A percentile compares a stretch with the other conserved stretches of the same genome.
These are phyloP conservation scores for Ceratocystiopsis sp. DNA, from an alignment of 2,329 filamentous ascomycete species.

Conservation along the genomic window DNA sequence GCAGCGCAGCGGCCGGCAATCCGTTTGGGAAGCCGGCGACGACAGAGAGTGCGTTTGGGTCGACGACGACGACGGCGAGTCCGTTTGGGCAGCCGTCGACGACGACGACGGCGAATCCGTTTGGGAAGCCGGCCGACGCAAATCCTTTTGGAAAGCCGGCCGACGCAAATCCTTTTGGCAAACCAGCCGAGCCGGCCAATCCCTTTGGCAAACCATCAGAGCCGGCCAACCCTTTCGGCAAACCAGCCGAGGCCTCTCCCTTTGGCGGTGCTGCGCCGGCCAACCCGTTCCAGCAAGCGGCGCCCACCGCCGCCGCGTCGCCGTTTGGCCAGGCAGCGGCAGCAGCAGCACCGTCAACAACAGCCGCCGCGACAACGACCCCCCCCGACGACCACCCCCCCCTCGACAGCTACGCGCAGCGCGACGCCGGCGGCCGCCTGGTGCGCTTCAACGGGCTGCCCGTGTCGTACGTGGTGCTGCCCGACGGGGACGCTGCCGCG, in stretches of 20 bases:
- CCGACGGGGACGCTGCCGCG: constrained; percentile 21
- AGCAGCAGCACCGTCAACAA: no score
- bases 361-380: no score
- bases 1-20: constrained; percentile 2
- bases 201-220: not conserved
- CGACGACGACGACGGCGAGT: not conserved
- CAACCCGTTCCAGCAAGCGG: constrained; percentile 5
- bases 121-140: constrained; percentile 10
- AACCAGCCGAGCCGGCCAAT: constrained; percentile 1
- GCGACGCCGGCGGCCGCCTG: constrained; percentile 11
- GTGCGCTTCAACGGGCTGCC: constrained; percentile 16
- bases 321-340: constrained; percentile 3
- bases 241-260: not conserved
- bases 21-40: constrained; percentile 6
- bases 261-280: constrained; percentile 2
- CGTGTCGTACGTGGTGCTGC: constrained; percentile 17
- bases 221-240: no score
- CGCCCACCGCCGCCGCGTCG: not conserved
- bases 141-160: constrained; percentile 8
- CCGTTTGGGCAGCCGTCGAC: not conserved
- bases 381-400: constrained; percentile 17
- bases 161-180: constrained; percentile 1
- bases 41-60: no score
- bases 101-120: constrained; percentile 9
- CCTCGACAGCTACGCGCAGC: constrained; percentile 13